Conservation (phyloP, 1,284 basidiomycete species). For the Microstroma glucosiphilum region DNA sequence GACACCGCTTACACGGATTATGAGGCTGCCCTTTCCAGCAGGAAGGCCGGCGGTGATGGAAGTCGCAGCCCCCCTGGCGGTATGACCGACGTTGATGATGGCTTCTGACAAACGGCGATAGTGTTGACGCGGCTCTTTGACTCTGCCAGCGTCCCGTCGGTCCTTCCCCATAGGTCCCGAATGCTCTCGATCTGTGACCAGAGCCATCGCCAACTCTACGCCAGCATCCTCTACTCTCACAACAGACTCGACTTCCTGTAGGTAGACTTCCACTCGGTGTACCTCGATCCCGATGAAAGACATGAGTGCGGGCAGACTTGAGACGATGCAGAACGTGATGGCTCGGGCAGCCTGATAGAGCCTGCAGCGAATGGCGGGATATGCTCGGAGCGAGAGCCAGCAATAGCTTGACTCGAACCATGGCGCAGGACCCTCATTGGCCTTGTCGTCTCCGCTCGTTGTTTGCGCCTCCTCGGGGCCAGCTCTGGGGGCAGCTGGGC, state of each 20-base stretch:
- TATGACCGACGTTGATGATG: conserved; percentile 19
- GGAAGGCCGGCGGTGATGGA: conserved; percentile 35
- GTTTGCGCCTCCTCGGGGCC: neutral
- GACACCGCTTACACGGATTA: conserved; percentile 25
- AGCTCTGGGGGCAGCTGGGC: neutral
- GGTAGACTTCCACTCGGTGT: conserved; percentile 28
- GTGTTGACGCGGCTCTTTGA: neutral
- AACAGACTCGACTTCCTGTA: conserved; percentile 29
- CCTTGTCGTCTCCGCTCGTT: too few species aligned
- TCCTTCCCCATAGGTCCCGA: neutral
- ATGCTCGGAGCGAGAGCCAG: neutral
- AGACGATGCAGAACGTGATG: conserved; percentile 29
- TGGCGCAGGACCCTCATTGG: neutral
- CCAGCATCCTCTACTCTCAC: conserved; percentile 26
- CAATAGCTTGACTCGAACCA: conserved; percentile 6
- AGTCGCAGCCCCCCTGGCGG: conserved; percentile 26
- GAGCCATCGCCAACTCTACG: conserved; percentile 27
- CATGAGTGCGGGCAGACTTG: conserved; percentile 30
- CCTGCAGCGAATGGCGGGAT: conserved; percentile 14
- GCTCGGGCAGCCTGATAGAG: conserved; percentile 21
- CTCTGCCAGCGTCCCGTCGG: neutral
- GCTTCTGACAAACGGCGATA: neutral
- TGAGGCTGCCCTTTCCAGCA: conserved; percentile 20
- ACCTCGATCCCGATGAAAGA: conserved; percentile 41
- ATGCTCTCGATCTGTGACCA: conserved; percentile 6